Evolutionary conservation across 805 yeast species (phyloP), one percentile per base, ranked within the genome.

Genomic region (Maudiozyma saulgeensis): DNA sequence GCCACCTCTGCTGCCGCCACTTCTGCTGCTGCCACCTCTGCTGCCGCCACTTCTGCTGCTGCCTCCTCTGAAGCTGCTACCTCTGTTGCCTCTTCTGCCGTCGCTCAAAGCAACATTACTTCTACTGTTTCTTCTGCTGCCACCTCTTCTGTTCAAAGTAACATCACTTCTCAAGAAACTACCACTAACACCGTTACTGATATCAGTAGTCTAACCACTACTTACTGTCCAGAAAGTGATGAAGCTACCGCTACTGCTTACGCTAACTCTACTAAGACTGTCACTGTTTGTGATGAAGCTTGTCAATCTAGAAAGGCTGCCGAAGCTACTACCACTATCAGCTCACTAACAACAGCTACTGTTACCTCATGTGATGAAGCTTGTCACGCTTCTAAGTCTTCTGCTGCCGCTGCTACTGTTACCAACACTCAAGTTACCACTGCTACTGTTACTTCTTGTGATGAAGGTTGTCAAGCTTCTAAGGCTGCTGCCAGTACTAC

Each of bases 361-460:
- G 32, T 41, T 41, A 41, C 43, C 9, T 41, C 43, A 13, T 41
- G 42, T 39, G 42, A 39, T 21, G 26, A 39, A 19, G 42, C n/a
- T 21, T 39, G 42, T 21, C 23, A 39, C n/a, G 42, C 42, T 39
- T 39, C 42, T 26, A 39, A 39, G 42, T 39, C 42, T 39, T 39
- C 42, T 39, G 42, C 42, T 39, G 23, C 32, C 12, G 12, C 42
- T 39, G 42, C 25, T 18, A 19, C 42, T 39, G 42, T 13, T 21
- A 19, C 42, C 19, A 28, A 43, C 19, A 25, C 45, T 38, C 53
- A 50, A 51, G 41, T 51, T 13, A 46, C 41, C 6, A 38, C 18
- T 12, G 15, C 41, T 19, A 16, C 12, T 16, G 41, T 19, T 18
- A n/a, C 42, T 19, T 21, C 23, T 23, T 26, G 43, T 41, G 43